Conservation (phyloP, 495 filamentous ascomycete genomes). For the Aspergillus cristatus region DNA sequence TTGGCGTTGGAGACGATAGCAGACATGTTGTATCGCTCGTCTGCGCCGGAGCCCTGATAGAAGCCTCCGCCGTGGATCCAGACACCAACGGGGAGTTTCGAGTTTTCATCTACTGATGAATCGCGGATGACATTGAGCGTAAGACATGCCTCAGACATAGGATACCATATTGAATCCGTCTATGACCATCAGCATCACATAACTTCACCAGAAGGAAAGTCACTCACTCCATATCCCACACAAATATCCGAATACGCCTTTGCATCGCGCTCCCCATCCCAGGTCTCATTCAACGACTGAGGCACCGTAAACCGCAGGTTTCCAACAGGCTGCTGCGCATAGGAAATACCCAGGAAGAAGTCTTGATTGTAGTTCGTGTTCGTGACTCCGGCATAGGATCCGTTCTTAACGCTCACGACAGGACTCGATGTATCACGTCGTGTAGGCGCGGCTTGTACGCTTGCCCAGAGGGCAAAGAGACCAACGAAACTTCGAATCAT, state of each 20-base stretch:
- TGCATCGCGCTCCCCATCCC: slow-evolving; percentile 27
- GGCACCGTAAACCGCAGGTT: slow-evolving; percentile 40
- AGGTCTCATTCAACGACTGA: slow-evolving; percentile 34
- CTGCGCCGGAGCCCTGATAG: slow-evolving; percentile 34
- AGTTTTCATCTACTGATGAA: slow-evolving; percentile 20
- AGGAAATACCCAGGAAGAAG: slow-evolving; percentile 48
- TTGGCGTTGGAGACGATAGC: slow-evolving; percentile 43
- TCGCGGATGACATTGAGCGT: slow-evolving; percentile 46
- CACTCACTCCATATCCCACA: slow-evolving; percentile 33
- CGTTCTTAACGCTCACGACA: slow-evolving; percentile 22
- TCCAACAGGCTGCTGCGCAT: slow-evolving; percentile 41
- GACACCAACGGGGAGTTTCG: slow-evolving; percentile 37
- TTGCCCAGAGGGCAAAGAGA: slow-evolving; percentile 1
- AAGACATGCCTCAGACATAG: slow-evolving; percentile 44
- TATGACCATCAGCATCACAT: slow-evolving; percentile 12
- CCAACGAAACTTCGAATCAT: slow-evolving; percentile 1
- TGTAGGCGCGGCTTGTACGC: slow-evolving; percentile 2
- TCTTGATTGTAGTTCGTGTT: slow-evolving; percentile 37
- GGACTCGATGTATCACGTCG: slow-evolving; percentile 1
- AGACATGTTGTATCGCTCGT: slow-evolving; percentile 46
- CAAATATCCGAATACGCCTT: slow-evolving; percentile 43
- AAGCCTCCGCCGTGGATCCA: slow-evolving; percentile 58
- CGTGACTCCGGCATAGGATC: slow-evolving; percentile 33
- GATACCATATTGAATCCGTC: slow-evolving; percentile 39
- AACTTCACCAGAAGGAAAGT: too few species aligned